These are phyloP conservation scores for Volvox reticuliferus DNA, from an alignment of 139 green algal species.

Conservation along the genomic window DNA sequence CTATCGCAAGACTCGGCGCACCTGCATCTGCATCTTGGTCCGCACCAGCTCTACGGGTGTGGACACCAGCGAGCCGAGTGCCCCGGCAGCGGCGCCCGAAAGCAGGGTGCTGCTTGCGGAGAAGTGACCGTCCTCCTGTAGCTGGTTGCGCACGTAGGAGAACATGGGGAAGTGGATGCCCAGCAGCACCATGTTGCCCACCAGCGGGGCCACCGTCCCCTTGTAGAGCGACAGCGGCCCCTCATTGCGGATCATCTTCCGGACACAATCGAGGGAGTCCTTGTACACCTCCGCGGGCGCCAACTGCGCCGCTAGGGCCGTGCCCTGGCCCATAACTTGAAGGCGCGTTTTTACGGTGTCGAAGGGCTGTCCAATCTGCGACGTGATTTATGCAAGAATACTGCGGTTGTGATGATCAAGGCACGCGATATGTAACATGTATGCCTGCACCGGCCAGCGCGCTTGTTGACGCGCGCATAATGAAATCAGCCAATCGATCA, in stretches of 20 bases:
- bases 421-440: too few relatives aligned
- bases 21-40: constrained; percentile 65
- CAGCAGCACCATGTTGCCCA: constrained; percentile 65
- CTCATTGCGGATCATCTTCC: constrained; percentile 59
- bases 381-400: too few relatives aligned
- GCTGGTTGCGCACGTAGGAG: constrained; percentile 39
- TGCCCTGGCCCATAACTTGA: constrained; percentile 62
- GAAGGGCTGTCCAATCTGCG: constrained; percentile 60
- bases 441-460: too few relatives aligned
- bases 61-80: constrained; percentile 49
- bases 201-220: constrained; percentile 54
- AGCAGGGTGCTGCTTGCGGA: constrained; percentile 47
- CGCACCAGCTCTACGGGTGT: constrained; percentile 57
- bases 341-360: constrained; percentile 63
- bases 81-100: constrained; percentile 54
- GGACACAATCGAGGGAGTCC: constrained; percentile 56
- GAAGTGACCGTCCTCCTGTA: constrained; percentile 43
- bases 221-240: constrained; percentile 58
- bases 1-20: background rate
- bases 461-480: too few relatives aligned
- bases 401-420: too few relatives aligned
- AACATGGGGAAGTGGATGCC: constrained; percentile 65
- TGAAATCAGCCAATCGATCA: too few relatives aligned
- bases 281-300: constrained; percentile 58
- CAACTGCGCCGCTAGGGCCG: constrained; percentile 55